These are phyloP conservation scores for Eimeria zaria DNA, from an alignment of 169 alveolate genomes.

Conservation along the genomic window DNA sequence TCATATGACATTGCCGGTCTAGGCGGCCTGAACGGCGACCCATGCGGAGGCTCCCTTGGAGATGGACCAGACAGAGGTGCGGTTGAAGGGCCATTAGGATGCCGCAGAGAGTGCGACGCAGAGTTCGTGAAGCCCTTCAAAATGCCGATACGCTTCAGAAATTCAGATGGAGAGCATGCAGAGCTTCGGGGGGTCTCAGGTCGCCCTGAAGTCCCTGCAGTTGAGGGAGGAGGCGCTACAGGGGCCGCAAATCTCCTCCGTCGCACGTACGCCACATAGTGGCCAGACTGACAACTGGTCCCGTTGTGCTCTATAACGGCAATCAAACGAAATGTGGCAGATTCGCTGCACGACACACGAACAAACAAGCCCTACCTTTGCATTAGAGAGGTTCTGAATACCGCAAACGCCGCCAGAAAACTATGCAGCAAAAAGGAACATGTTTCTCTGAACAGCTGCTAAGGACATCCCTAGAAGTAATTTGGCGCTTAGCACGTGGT, in stretches of 20 bases:
- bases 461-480: background rate
- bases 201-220: slow-evolving; percentile 30
- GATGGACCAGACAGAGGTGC: slow-evolving; percentile 24
- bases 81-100: slow-evolving; percentile 3
- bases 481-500: background rate
- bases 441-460: background rate
- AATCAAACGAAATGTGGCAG: slow-evolving; percentile 60
- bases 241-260: slow-evolving; percentile 43
- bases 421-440: background rate
- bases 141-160: slow-evolving; percentile 63
- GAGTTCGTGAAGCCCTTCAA: slow-evolving; percentile 19
- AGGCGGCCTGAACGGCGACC: slow-evolving; percentile 16
- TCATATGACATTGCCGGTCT: slow-evolving; percentile 20
- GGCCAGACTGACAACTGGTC: slow-evolving; percentile 69
- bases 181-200: slow-evolving; percentile 50
- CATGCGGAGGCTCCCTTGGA: slow-evolving; percentile 4
- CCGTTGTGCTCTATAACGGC: slow-evolving; percentile 75
- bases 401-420: background rate
- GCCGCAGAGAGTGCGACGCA: slow-evolving; percentile 38
- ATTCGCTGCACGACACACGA: slow-evolving; percentile 22
- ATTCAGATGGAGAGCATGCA: slow-evolving; percentile 66
- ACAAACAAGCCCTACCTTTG: background rate
- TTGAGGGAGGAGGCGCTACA: background rate
- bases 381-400: background rate
- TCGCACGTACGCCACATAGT: slow-evolving; percentile 76